These are phyloP conservation scores for Aphanocladium album DNA, from an alignment of 2,329 filamentous ascomycete species.

Conservation along the genomic window DNA sequence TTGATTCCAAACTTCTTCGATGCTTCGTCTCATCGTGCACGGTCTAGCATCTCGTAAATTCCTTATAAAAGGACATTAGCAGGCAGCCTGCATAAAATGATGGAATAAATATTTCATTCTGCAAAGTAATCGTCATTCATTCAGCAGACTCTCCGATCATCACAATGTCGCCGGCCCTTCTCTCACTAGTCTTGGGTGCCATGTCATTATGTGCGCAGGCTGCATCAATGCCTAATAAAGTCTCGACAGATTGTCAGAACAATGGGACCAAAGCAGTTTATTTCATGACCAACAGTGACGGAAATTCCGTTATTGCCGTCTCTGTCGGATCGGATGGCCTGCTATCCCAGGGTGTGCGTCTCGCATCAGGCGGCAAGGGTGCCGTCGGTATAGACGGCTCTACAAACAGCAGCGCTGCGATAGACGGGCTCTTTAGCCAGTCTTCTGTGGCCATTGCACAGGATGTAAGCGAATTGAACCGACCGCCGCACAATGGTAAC, in stretches of 20 bases:
- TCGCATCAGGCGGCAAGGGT: slow-evolving; percentile 44
- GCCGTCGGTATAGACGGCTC: slow-evolving; percentile 33
- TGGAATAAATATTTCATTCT: too few relatives aligned
- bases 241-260: neutral
- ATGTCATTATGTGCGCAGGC: neutral
- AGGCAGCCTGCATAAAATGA: neutral
- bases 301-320: slow-evolving; percentile 46
- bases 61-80: neutral
- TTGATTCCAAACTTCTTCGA: neutral
- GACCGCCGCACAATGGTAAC: neutral
- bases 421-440: slow-evolving; percentile 49
- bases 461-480: slow-evolving; percentile 34
- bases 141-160: neutral
- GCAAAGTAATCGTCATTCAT: neutral
- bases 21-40: neutral
- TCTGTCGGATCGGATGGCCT: slow-evolving; percentile 42
- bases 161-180: neutral
- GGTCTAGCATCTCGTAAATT: neutral
- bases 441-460: slow-evolving; percentile 44
- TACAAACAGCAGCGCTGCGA: slow-evolving; percentile 33
- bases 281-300: slow-evolving; percentile 48
- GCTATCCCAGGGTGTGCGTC: slow-evolving; percentile 37
- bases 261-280: slow-evolving; percentile 46
- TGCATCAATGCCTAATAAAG: neutral
- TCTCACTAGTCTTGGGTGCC: neutral